Conservation (phyloP, 176 grass and related monocot genomes). For the Dactylis glomerata region DNA sequence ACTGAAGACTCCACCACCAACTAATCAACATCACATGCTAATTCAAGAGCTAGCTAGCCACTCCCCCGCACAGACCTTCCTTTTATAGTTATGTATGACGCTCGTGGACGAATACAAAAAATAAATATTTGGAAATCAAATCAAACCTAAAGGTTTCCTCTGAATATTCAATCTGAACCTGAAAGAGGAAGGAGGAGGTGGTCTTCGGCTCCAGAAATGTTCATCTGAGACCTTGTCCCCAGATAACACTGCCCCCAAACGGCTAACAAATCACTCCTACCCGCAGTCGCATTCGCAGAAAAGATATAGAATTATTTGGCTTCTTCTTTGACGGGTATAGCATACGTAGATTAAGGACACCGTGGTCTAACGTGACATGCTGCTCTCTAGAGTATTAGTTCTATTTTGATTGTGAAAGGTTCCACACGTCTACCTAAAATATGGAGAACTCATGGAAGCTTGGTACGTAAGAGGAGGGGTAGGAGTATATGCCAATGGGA, state of each 20-base stretch:
- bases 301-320: not conserved
- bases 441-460: not conserved
- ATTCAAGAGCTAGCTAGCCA: not conserved
- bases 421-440: not conserved
- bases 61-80: not conserved
- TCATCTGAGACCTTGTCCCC: not conserved
- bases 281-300: not conserved
- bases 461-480: not conserved
- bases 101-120: not conserved
- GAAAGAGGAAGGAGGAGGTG: not conserved
- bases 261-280: not conserved
- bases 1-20: no score
- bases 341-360: not conserved
- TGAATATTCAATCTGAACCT: not conserved
- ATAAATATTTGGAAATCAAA: no score
- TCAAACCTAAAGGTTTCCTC: not conserved
- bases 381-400: not conserved
- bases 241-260: not conserved
- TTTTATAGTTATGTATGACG: not conserved
- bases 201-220: not conserved
- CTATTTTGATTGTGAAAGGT: not conserved
- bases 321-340: not conserved
- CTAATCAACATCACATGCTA: not conserved
- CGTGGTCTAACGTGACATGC: not conserved
- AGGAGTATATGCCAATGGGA: not conserved